A percentile compares a stretch with the other conserved stretches of the same genome.
These are phyloP conservation scores for Ceratobasidium sp. DNA, from an alignment of 1,284 basidiomycete genomes.

Conservation along the genomic window DNA sequence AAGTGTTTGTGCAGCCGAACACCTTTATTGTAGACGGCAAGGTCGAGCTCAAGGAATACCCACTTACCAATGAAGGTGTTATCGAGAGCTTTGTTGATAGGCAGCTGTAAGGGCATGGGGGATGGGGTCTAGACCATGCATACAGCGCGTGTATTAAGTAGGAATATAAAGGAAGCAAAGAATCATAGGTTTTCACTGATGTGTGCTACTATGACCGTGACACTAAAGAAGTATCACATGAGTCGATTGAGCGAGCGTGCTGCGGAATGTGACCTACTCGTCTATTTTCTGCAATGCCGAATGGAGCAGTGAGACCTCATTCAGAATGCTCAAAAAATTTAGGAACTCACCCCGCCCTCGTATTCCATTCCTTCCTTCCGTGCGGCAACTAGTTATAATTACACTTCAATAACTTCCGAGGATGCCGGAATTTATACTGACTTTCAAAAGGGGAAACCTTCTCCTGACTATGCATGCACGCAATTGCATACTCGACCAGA, in stretches of 20 bases:
- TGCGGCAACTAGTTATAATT: slow-evolving; percentile 58
- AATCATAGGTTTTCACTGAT: slow-evolving; percentile 53
- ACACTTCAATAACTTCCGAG: background rate
- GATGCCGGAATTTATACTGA: slow-evolving; percentile 49
- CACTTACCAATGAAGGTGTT: slow-evolving; percentile 69
- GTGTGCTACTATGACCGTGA: slow-evolving; percentile 58
- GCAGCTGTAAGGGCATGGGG: slow-evolving; percentile 51
- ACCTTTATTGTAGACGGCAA: slow-evolving; percentile 69
- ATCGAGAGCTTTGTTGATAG: slow-evolving; percentile 84
- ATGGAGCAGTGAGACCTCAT: slow-evolving; percentile 39
- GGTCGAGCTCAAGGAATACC: slow-evolving; percentile 78
- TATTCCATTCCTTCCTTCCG: slow-evolving; percentile 65
- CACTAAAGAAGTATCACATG: slow-evolving; percentile 47
- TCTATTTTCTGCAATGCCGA: slow-evolving; percentile 62
- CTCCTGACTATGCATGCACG: slow-evolving; percentile 69
- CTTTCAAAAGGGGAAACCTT: slow-evolving; percentile 75
- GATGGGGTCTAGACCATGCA: background rate
- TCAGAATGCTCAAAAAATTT: slow-evolving; percentile 23
- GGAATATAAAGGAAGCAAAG: slow-evolving; percentile 53
- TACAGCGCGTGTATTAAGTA: slow-evolving; percentile 48
- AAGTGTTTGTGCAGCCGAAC: slow-evolving; percentile 82
- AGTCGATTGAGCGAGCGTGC: slow-evolving; percentile 46
- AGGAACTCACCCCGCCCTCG: slow-evolving; percentile 69
- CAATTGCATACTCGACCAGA: slow-evolving; percentile 70
- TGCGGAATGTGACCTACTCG: slow-evolving; percentile 59